Conservation (phyloP, 768 basidiomycete species). For the Russula olivacea region DNA sequence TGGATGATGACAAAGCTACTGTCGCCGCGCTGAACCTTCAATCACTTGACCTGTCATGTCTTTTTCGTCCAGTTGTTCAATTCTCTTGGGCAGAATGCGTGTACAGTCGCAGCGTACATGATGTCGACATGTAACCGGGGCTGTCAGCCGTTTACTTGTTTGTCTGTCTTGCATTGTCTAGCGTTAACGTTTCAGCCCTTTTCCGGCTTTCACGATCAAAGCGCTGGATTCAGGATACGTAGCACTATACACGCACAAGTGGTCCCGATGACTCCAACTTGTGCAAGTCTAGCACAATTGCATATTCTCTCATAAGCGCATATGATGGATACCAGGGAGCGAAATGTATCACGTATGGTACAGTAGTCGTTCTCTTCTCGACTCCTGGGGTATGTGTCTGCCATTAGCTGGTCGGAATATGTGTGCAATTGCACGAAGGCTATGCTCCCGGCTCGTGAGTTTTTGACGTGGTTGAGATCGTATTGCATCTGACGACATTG, state of each 20-base stretch:
- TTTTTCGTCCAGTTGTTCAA: not conserved
- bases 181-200: not conserved
- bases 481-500: too few species aligned
- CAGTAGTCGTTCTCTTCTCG: too few species aligned
- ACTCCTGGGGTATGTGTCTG: too few species aligned
- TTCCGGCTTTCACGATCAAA: not conserved
- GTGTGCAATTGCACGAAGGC: not conserved
- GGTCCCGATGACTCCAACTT: not conserved
- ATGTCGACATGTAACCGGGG: not conserved
- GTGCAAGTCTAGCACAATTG: constrained; percentile 9
- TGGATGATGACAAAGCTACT: too few species aligned
- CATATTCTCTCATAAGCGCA: constrained; percentile 5
- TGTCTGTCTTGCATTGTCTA: too few species aligned
- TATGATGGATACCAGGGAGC: too few species aligned
- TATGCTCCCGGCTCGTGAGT: too few species aligned
- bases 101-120: not conserved
- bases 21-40: too few species aligned
- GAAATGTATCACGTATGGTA: not conserved
- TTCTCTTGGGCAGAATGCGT: constrained; percentile 1
- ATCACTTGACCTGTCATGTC: too few species aligned
- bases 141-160: not conserved
- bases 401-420: not conserved
- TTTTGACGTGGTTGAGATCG: too few species aligned
- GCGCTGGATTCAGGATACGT: not conserved
- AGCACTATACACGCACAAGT: not conserved